Percentiles rank a stretch among this genome's conserved stretches.
Conservation (phyloP, 371 early-diverging fungal species). For the Mortierella sp. region DNA sequence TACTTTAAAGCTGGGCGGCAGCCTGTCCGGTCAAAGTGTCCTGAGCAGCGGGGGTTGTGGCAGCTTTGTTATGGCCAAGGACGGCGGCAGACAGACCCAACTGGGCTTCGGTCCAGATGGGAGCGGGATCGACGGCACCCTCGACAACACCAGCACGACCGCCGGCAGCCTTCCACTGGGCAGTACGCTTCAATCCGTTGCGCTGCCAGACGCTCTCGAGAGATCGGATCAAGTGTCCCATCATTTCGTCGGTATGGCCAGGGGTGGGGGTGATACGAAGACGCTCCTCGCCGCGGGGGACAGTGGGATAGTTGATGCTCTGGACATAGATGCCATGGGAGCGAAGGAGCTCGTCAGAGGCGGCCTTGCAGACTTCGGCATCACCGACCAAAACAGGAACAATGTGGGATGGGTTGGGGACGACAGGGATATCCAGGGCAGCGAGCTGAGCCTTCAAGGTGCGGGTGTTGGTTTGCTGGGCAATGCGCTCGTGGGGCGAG, state of each 20-base stretch:
- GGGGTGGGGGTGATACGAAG: conserved; percentile 98
- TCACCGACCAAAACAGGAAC: conserved; percentile 98
- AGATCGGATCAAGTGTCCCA: conserved; percentile 87
- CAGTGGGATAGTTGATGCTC: conserved; percentile 98
- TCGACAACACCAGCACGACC: conserved; percentile 93
- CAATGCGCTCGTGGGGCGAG: conserved; percentile 87
- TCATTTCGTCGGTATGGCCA: conserved; percentile 88
- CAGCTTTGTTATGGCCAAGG: conserved; percentile 20
- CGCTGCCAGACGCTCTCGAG: conserved; percentile 91
- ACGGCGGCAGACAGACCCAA: conserved; percentile 52
- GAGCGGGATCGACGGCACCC: conserved; percentile 59
- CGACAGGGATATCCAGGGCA: conserved; percentile 93
- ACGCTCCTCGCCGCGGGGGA: conserved; percentile 95
- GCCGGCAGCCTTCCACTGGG: conserved; percentile 89
- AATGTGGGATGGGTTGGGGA: conserved; percentile 99
- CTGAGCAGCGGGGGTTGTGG: neutral
- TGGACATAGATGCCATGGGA: conserved; percentile 97
- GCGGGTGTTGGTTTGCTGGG: conserved; percentile 94
- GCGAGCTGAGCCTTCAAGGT: conserved; percentile 87
- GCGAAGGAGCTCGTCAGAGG: conserved; percentile 91
- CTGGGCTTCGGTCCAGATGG: conserved; percentile 78
- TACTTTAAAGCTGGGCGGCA: conserved; percentile 28
- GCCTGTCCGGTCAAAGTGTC: conserved; percentile 7
- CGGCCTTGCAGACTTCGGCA: conserved; percentile 93
- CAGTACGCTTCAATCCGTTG: conserved; percentile 85